phyloP scores from a whole-genome alignment of 208 protist species.

The Novymonas esmeraldas region DNA sequence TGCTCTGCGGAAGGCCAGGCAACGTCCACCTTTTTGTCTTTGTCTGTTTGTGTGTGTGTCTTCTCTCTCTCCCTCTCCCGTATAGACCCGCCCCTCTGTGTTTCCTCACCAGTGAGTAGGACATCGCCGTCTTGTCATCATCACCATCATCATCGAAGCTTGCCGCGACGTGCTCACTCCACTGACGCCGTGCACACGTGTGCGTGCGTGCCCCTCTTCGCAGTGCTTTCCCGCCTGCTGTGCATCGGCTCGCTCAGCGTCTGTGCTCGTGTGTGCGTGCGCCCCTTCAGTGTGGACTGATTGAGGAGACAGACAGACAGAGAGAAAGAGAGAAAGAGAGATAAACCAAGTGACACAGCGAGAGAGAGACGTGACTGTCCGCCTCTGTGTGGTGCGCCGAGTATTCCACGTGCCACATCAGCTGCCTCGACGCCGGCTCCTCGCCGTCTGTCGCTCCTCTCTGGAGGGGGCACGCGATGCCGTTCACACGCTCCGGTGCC shows the following conservation, averaged over 20 bases:
- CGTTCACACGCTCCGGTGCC: neutral
- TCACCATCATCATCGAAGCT: too few species aligned
- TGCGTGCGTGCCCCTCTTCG: too few species aligned
- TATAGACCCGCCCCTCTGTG: neutral
- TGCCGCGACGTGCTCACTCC: too few species aligned
- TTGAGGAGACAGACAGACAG: neutral
- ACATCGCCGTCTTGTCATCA: too few species aligned
- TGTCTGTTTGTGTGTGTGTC: neutral
- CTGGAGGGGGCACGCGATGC: too few species aligned
- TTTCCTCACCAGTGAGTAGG: too few species aligned
- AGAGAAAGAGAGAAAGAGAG: neutral
- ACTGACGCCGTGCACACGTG: too few species aligned
- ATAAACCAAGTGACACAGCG: neutral
- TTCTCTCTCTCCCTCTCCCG: neutral
- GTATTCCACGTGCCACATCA: neutral
- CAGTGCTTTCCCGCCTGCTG: neutral
- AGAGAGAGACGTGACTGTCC: too few species aligned
- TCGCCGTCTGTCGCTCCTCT: too few species aligned
- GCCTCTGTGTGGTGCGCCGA: neutral
- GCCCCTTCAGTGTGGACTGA: neutral
- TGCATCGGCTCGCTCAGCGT: too few species aligned
- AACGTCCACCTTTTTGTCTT: neutral
- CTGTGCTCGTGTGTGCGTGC: too few species aligned
- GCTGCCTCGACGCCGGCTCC: too few species aligned
- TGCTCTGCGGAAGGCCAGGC: neutral